Percentiles rank a stretch among this genome's conserved stretches.
Conservation (phyloP, 192 early-diverging fungal genomes). For the Entrophospora sp. region DNA sequence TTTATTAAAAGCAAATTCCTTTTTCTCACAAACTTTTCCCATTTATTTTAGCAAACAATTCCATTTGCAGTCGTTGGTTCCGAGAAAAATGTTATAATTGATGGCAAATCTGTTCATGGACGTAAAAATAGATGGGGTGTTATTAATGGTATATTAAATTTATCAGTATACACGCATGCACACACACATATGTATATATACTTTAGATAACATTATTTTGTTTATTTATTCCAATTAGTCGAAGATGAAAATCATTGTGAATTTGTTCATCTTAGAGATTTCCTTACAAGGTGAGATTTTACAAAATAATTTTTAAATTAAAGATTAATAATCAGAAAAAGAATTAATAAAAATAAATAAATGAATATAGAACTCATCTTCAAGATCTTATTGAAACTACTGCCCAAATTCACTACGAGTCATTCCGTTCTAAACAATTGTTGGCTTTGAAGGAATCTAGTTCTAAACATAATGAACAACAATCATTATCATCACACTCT, state of each 20-base stretch:
- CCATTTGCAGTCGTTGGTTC: constrained; percentile 94
- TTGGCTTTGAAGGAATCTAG: too few relatives aligned
- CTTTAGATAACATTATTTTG: too few relatives aligned
- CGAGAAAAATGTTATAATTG: constrained; percentile 76
- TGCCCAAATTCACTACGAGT: constrained; percentile 84
- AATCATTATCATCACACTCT: too few relatives aligned
- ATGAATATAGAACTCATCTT: constrained; percentile 72
- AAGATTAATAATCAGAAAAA: constrained; percentile 24
- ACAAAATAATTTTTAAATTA: background rate
- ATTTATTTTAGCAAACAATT: constrained; percentile 63
- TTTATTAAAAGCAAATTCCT: background rate
- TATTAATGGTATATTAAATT: too few relatives aligned
- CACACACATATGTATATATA: too few relatives aligned
- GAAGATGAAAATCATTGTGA: constrained; percentile 96
- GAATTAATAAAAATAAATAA: background rate
- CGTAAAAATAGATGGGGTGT: constrained; percentile 90
- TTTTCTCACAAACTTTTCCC: background rate
- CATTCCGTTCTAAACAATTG: constrained; percentile 97
- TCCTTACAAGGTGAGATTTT: constrained; percentile 53
- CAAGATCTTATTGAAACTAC: constrained; percentile 97
- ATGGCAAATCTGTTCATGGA: constrained; percentile 82
- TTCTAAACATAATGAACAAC: too few relatives aligned
- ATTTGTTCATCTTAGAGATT: constrained; percentile 90
- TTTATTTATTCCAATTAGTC: too few relatives aligned
- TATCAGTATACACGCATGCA: too few relatives aligned